A percentile compares a stretch with the other conserved stretches of the same genome.
phyloP scores from a whole-genome alignment of 2,329 filamentous ascomycete genomes.

The Ophiostoma sp. region DNA sequence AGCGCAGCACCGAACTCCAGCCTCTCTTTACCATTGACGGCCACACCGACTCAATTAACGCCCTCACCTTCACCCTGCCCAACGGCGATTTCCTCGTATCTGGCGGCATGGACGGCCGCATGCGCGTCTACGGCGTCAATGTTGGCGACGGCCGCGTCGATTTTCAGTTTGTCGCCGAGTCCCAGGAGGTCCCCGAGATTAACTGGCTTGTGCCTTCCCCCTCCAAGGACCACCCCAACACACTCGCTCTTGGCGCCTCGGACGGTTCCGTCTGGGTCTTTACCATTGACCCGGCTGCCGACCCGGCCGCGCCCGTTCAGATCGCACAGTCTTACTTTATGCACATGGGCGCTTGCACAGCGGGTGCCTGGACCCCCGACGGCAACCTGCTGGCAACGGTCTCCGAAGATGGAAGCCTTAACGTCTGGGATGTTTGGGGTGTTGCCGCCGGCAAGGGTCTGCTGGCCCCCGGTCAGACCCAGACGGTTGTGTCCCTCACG shows the following conservation, averaged over 20 bases:
- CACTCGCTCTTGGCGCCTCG: slow-evolving; percentile 77
- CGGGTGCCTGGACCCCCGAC: slow-evolving; percentile 84
- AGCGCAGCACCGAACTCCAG: slow-evolving; percentile 51
- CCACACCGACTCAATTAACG: slow-evolving; percentile 86
- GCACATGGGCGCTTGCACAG: slow-evolving; percentile 79
- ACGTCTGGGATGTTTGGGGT: slow-evolving; percentile 89
- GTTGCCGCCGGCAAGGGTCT: slow-evolving; percentile 58
- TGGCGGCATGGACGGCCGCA: slow-evolving; percentile 77
- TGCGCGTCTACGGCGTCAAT: slow-evolving; percentile 59
- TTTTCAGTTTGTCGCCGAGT: slow-evolving; percentile 63
- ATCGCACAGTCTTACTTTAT: slow-evolving; percentile 91
- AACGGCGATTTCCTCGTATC: slow-evolving; percentile 79
- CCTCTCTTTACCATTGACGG: slow-evolving; percentile 74
- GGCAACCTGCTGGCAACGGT: slow-evolving; percentile 83
- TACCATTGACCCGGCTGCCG: slow-evolving; percentile 61
- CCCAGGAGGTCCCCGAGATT: slow-evolving; percentile 88
- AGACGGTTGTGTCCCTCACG: slow-evolving; percentile 70
- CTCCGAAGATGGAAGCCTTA: slow-evolving; percentile 79
- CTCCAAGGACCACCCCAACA: slow-evolving; percentile 65
- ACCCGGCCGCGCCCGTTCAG: slow-evolving; percentile 57
- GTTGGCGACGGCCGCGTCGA: slow-evolving; percentile 33
- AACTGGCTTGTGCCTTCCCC: slow-evolving; percentile 84
- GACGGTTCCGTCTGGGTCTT: slow-evolving; percentile 97
- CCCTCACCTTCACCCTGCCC: slow-evolving; percentile 76
- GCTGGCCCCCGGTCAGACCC: slow-evolving; percentile 41